These are phyloP conservation scores for Lactifluus echinatus DNA, from an alignment of 768 basidiomycete genomes.

Conservation along the genomic window DNA sequence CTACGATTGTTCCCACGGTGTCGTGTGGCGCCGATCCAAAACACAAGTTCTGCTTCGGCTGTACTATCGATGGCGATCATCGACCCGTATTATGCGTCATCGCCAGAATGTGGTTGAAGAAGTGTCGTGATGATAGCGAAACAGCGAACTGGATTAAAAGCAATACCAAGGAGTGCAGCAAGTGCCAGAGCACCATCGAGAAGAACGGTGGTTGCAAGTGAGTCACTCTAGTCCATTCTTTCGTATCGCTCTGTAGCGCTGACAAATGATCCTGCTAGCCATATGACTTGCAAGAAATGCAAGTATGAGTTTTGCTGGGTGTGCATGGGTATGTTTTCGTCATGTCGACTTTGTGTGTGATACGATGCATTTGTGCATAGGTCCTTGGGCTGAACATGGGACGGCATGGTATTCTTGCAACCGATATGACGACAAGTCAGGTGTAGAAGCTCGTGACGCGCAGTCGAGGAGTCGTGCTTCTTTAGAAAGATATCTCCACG, in stretches of 20 bases:
- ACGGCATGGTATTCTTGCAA: conserved; percentile 98
- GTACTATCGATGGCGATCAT: conserved; percentile 80
- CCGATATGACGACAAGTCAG: conserved; percentile 88
- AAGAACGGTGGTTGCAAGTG: conserved; percentile 99
- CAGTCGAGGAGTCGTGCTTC: conserved; percentile 87
- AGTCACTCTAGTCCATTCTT: conserved; percentile 35
- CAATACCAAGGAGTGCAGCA: conserved; percentile 95
- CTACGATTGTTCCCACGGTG: conserved; percentile 82
- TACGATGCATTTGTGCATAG: conserved; percentile 33
- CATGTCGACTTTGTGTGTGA: conserved; percentile 32
- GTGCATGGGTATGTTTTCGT: conserved; percentile 69
- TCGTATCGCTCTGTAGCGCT: conserved; percentile 2
- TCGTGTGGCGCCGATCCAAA: conserved; percentile 59
- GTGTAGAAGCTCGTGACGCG: conserved; percentile 81
- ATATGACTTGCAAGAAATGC: conserved; percentile 99
- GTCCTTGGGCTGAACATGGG: conserved; percentile 95
- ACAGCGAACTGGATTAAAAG: conserved; percentile 99
- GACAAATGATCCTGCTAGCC: conserved; percentile 41
- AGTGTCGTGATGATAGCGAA: conserved; percentile 95
- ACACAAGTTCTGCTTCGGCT: conserved; percentile 94
- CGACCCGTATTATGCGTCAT: conserved; percentile 85
- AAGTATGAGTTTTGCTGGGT: conserved; percentile 99
- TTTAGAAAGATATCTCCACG: conserved; percentile 92
- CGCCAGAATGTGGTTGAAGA: conserved; percentile 91
- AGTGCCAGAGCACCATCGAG: conserved; percentile 97